Base-by-base conservation (phyloP, 306 rosid genomes). In the Cucumis hystrix region DNA sequence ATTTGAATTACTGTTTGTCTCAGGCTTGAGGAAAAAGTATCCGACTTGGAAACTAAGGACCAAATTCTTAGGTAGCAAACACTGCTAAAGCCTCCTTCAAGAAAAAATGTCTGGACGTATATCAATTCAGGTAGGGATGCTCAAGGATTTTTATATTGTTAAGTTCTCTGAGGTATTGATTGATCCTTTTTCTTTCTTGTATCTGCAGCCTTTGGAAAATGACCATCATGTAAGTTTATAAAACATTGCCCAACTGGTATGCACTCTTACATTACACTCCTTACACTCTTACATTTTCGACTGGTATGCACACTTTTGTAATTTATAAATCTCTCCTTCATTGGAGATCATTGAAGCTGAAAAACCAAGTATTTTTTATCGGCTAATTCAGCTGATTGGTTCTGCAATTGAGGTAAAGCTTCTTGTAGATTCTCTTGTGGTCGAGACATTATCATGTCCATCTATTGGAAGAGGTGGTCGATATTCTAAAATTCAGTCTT, bases 261-360 rank as follows among this genome's bases (percentile, higher is more conserved):
- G 14, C 69, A 75, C 52, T 80, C 35, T 20, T 77, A 63, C 77
- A n/a, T 64, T n/a, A n/a, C n/a, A n/a, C n/a, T n/a, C n/a, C n/a
- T n/a, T n/a, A n/a, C n/a, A n/a, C n/a, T n/a, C n/a, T n/a, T n/a
- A n/a, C n/a, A n/a, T n/a, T n/a, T n/a, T n/a, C n/a, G n/a, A n/a
- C n/a, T n/a, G n/a, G n/a, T n/a, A n/a, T n/a, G n/a, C n/a, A n/a
- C n/a, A n/a, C 96, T 62, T 85, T 88, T 83, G 88, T 92, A 79
- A 78, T 90, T 55, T 92, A 90, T 81, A 92, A 88, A 81, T 95
- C 93, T 89, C 83, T 95, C 43, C 83, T 95, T 45, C 93, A 95
- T 83, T 95, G 99, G 99, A 87, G 35, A 81, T 80, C 82, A 81
- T 95, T 82, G 99, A 95, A 92, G 91, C 92, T 35, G 97, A 95